Base-by-base conservation (phyloP, 164 flowering plant species). In the Taxillus chinensis region DNA sequence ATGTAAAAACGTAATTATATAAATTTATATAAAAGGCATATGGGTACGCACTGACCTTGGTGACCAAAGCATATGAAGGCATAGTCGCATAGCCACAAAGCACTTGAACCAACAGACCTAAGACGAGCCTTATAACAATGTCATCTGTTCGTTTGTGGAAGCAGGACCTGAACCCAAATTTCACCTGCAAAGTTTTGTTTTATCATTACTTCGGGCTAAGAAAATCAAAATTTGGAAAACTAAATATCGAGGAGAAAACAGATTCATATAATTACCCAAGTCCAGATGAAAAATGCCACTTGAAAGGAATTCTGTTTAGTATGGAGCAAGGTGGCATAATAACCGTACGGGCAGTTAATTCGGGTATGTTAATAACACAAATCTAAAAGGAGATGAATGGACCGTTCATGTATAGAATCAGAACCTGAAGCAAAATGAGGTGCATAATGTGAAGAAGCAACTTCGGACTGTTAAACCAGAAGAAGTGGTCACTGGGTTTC, bases 271-370 rank as follows among this genome's bases (percentile, higher is more conserved):
- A 81, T 39, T 73, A 85, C 95, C 85, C 84, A 83, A 68, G 80
- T 79, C 90, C 90, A 85, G 45, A 78, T 43, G 66, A 87, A 85
- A 75, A 85, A 82, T 62, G 89, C 86, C 63, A 87, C 57, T 55
- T 87, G 89, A 68, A 87, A 87, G 41, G 90, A 79, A 72, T 87
- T 87, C 90, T 87, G 85, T 74, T 76, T 63, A 45, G n/a, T 9
- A 63, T 43, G 64, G 39, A 62, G 63, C 45, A 43, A 27, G 27
- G 27, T 27, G 27, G 27, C 27, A 27, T 27, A 48, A 48, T 48
- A 14, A 48, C 51, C 51, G 4, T 7, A 7, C 27, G 2, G 27
- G 27, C 27, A 27, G 27, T 27, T 48, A 48, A 48, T 7, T 43
- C 10, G 46, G 10, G 12, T 3, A 48, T 48, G 12, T 48, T 48